Conservation (phyloP, 495 filamentous ascomycete genomes). For the Penicillium diatomitis region DNA sequence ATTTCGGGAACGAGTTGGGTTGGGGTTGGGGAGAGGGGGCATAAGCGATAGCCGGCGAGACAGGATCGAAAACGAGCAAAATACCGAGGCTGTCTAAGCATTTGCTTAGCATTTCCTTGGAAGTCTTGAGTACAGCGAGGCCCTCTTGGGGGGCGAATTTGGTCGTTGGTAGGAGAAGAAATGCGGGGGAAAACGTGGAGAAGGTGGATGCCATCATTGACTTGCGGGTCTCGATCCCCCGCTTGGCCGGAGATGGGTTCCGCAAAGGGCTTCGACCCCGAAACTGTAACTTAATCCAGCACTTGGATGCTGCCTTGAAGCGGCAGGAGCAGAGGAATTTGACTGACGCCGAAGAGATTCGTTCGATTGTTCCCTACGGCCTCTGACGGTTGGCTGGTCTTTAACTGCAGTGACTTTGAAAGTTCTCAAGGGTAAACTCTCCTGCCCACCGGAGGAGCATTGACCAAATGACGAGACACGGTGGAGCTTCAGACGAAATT, state of each 20-base stretch:
- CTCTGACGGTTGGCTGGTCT: no score
- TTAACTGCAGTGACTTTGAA: no score
- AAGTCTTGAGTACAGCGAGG: not conserved
- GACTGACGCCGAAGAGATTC: not conserved
- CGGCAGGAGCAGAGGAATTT: no score
- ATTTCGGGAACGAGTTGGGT: not conserved
- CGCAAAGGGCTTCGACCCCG: conserved; percentile 14
- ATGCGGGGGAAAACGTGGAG: conserved; percentile 23
- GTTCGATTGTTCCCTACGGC: not conserved
- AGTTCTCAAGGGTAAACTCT: no score
- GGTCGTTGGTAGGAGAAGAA: conserved; percentile 1
- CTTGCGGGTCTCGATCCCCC: conserved; percentile 2
- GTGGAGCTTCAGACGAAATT: no score
- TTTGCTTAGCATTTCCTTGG: not conserved
- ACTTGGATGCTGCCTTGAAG: no score
- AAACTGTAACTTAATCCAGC: conserved; percentile 5
- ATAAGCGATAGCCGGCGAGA: conserved; percentile 19
- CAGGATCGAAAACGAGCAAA: conserved; percentile 12
- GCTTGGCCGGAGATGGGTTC: conserved; percentile 4
- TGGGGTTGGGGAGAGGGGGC: not conserved
- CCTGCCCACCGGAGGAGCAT: no score
- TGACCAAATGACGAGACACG: no score
- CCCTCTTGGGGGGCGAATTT: not conserved
- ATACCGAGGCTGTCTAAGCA: conserved; percentile 22
- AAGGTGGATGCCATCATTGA: conserved; percentile 9